phyloP scores from a whole-genome alignment of 2,329 filamentous ascomycete species.

The Pseudogymnoascus sp. region DNA sequence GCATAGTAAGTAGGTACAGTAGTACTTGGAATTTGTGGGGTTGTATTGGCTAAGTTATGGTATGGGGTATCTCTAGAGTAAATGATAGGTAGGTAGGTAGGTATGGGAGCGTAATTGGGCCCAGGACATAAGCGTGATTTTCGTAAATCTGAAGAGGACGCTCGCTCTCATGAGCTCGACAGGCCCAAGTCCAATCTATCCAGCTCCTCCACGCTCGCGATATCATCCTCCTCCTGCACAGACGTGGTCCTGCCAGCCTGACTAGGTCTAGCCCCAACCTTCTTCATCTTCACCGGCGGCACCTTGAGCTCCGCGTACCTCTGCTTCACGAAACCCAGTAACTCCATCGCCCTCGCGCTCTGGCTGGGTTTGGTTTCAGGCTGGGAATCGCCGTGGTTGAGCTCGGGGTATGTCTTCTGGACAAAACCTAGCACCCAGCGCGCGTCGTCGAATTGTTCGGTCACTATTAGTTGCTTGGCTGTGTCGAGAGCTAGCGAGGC shows the following conservation, averaged over 20 bases:
- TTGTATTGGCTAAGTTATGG: background rate
- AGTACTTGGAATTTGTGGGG: background rate
- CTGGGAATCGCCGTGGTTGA: conserved; percentile 18
- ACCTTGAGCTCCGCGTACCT: background rate
- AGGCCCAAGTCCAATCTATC: background rate
- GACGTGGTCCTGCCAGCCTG: conserved; percentile 47
- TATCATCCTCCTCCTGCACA: conserved; percentile 15
- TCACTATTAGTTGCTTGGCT: conserved; percentile 21
- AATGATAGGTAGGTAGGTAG: background rate
- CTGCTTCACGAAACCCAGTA: conserved; percentile 20
- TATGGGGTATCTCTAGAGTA: conserved; percentile 1
- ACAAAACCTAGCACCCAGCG: conserved; percentile 24
- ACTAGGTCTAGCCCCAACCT: background rate
- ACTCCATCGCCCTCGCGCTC: conserved; percentile 23
- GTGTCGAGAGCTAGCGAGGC: conserved; percentile 20
- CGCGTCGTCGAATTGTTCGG: conserved; percentile 20
- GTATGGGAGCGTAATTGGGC: background rate
- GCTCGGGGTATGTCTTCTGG: conserved; percentile 18
- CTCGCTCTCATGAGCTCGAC: background rate
- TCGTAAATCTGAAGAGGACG: background rate
- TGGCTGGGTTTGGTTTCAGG: conserved; percentile 17
- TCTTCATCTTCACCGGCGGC: background rate
- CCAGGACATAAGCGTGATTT: background rate
- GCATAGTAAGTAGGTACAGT: background rate
- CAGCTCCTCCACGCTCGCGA: background rate